These are phyloP conservation scores for Flaveria linearis DNA, from an alignment of 129 eudicot genomes.

Conservation along the genomic window DNA sequence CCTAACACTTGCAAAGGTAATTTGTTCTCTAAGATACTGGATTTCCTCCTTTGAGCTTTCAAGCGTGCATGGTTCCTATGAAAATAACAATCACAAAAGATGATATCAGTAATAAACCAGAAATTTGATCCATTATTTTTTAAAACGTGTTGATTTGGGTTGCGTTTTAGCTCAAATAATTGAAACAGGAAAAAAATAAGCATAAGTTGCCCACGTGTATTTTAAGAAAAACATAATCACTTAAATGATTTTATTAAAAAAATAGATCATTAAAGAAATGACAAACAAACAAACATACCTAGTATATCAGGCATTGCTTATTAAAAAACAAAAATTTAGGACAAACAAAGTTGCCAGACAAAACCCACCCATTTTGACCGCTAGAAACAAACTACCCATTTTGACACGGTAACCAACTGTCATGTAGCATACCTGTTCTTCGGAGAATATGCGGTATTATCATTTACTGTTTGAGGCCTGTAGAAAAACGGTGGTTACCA, in stretches of 20 bases:
- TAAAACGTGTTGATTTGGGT: background rate
- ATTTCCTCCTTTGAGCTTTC: constrained; percentile 71
- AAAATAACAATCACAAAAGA: constrained; percentile 25
- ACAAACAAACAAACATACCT: background rate
- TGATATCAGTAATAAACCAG: background rate
- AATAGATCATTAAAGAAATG: background rate
- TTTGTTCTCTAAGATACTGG: constrained; percentile 57
- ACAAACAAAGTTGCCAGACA: background rate
- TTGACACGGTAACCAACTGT: background rate
- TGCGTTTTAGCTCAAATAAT: background rate
- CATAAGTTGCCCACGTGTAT: background rate
- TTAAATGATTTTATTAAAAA: background rate
- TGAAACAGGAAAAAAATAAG: background rate
- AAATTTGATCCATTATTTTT: background rate
- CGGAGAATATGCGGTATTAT: constrained; percentile 45
- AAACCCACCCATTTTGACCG: background rate
- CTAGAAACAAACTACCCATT: background rate
- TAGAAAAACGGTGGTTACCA: constrained; percentile 14
- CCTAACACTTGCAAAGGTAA: constrained; percentile 66
- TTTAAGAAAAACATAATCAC: background rate
- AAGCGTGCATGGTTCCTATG: constrained; percentile 59
- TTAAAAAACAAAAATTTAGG: background rate
- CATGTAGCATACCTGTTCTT: constrained; percentile 54
- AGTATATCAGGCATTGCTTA: background rate
- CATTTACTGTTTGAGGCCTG: constrained; percentile 61